Conservation (phyloP, 1,139 yeast species). For the Meyerozyma athensensis region DNA sequence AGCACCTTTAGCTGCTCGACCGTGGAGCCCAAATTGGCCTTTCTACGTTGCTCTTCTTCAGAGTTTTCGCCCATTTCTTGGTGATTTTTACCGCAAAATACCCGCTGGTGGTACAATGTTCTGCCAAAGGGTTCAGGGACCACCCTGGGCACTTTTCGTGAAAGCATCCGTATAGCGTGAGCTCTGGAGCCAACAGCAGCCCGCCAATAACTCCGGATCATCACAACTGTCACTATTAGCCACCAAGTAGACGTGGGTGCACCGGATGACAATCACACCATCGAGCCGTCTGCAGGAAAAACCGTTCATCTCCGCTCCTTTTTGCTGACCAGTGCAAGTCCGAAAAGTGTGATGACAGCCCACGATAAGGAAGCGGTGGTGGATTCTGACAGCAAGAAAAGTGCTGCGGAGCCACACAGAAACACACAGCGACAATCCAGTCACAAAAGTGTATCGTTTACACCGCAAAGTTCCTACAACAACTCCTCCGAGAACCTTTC, state of each 20-base stretch:
- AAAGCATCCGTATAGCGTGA: no score
- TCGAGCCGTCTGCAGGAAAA: slow-evolving; percentile 1
- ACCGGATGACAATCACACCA: not conserved
- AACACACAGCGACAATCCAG: slow-evolving; percentile 17
- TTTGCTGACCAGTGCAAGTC: not conserved
- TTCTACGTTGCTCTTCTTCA: slow-evolving; percentile 20
- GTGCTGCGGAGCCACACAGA: slow-evolving; percentile 21
- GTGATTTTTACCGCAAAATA: no score
- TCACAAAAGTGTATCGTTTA: slow-evolving; percentile 18
- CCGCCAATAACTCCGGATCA: slow-evolving; percentile 1
- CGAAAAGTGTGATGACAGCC: not conserved
- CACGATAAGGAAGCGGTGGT: not conserved
- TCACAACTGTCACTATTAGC: not conserved
- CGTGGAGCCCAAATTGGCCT: slow-evolving; percentile 60
- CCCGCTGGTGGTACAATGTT: no score
- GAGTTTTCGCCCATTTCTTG: no score
- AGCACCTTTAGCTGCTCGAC: slow-evolving; percentile 46
- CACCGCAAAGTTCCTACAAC: slow-evolving; percentile 10
- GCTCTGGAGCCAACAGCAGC: no score
- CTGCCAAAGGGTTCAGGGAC: no score
- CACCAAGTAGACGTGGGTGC: not conserved
- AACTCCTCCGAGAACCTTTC: slow-evolving; percentile 10
- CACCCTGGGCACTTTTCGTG: no score
- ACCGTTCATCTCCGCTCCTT: slow-evolving; percentile 4
- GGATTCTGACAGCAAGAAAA: slow-evolving; percentile 8